phyloP scores from a whole-genome alignment of 306 rosid genomes.

The Arachis stenosperma region DNA sequence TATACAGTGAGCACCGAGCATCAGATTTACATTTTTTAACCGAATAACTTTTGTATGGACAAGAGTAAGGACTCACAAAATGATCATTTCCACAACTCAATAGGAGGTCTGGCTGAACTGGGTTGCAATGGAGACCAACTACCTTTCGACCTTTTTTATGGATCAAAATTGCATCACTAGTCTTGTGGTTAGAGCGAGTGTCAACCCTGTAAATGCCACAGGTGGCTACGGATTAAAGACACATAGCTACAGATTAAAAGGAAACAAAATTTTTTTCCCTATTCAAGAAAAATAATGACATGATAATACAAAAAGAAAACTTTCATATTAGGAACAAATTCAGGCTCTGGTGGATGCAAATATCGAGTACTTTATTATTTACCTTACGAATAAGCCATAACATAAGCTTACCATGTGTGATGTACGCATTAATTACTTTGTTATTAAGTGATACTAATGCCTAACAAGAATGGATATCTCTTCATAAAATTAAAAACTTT shows the following conservation, averaged over 20 bases:
- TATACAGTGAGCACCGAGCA: background rate
- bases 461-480: background rate
- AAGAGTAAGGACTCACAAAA: conserved; percentile 62
- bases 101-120: conserved; percentile 87
- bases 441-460: background rate
- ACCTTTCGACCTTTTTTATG: conserved; percentile 90
- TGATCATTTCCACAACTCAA: conserved; percentile 95
- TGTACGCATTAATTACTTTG: background rate
- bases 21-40: conserved; percentile 5
- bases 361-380: background rate
- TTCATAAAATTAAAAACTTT: background rate
- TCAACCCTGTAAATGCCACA: conserved; percentile 63
- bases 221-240: conserved; percentile 20
- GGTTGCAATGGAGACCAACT: conserved; percentile 92
- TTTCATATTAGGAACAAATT: conserved; percentile 6
- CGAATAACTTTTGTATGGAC: background rate
- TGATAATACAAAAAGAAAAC: background rate
- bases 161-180: conserved; percentile 72
- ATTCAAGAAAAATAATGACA: conserved; percentile 8
- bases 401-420: background rate
- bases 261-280: conserved; percentile 5
- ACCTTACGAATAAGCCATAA: background rate
- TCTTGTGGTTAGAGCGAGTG: conserved; percentile 65
- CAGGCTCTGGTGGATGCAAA: conserved; percentile 2
- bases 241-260: conserved; percentile 13